These are phyloP conservation scores for Kwoniella dendrophila DNA, from an alignment of 768 basidiomycete genomes.

Conservation along the genomic window DNA sequence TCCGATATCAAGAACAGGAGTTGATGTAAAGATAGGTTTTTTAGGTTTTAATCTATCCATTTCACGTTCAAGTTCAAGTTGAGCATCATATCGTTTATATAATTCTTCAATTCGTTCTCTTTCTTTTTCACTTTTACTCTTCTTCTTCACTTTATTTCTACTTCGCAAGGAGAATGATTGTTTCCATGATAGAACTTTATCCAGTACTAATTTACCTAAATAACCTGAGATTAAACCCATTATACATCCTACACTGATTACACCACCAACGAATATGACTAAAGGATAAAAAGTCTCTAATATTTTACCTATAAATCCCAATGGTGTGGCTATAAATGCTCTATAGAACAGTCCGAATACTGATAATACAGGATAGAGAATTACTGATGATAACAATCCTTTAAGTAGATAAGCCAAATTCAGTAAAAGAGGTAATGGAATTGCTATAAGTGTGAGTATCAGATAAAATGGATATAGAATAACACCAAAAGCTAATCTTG, in stretches of 20 bases:
- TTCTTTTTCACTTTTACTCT: constrained; percentile 1
- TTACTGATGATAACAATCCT: constrained; percentile 73
- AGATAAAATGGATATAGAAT: constrained; percentile 41
- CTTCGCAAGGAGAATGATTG: too few relatives aligned
- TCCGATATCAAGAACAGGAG: background rate
- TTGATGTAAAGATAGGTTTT: background rate
- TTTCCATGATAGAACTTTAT: constrained; percentile 26
- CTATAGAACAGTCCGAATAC: constrained; percentile 34
- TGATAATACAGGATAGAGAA: constrained; percentile 83
- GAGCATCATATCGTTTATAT: too few relatives aligned
- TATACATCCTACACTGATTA: constrained; percentile 35
- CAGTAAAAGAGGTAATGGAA: constrained; percentile 38
- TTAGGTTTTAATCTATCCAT: background rate
- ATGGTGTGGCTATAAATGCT: constrained; percentile 34
- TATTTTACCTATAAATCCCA: constrained; percentile 17
- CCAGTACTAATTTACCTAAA: constrained; percentile 32
- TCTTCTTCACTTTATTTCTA: too few relatives aligned
- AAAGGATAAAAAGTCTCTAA: constrained; percentile 40
- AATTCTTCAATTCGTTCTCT: background rate
- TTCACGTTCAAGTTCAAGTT: background rate
- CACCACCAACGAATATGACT: constrained; percentile 40
- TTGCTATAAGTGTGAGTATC: constrained; percentile 30
- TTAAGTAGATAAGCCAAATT: constrained; percentile 68
- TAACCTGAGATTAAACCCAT: constrained; percentile 43
- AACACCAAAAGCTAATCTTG: constrained; percentile 21